These are phyloP conservation scores for Brettanomyces anomalus DNA, from an alignment of 805 yeast genomes.

Conservation along the genomic window DNA sequence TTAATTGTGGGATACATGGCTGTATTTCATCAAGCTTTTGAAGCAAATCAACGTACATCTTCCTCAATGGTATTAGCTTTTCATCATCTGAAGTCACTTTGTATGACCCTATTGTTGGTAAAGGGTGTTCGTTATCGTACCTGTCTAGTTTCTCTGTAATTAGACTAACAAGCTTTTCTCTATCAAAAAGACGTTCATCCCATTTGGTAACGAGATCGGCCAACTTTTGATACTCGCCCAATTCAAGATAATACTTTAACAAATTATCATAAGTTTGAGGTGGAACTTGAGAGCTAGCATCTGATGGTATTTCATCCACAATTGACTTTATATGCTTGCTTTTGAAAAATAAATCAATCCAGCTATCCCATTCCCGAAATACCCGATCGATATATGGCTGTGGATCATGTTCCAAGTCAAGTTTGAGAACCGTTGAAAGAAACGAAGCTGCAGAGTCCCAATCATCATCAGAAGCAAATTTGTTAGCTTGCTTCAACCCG, in stretches of 20 bases:
- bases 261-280: conserved; percentile 23
- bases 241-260: conserved; percentile 30
- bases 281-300: conserved; percentile 17
- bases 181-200: conserved; percentile 48
- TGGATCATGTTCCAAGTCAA: conserved; percentile 15
- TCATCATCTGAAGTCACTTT: not conserved
- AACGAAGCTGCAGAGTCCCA: conserved; percentile 53
- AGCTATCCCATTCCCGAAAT: conserved; percentile 51
- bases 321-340: conserved; percentile 36
- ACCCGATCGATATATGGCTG: conserved; percentile 15
- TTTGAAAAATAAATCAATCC: conserved; percentile 46
- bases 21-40: conserved; percentile 47
- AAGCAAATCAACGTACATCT: conserved; percentile 43
- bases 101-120: not conserved
- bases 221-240: conserved; percentile 29
- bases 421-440: conserved; percentile 31
- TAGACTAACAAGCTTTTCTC: conserved; percentile 30
- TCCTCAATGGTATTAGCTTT: conserved; percentile 25
- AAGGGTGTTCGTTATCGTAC: conserved; percentile 9
- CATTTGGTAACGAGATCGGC: conserved; percentile 40
- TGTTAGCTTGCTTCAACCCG: conserved; percentile 50
- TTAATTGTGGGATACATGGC: conserved; percentile 57
- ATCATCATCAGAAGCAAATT: conserved; percentile 30
- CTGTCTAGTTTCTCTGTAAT: conserved; percentile 39
- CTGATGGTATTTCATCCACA: conserved; percentile 48